Percentiles rank a stretch among this genome's conserved stretches.
phyloP scores from a whole-genome alignment of 2,329 filamentous ascomycete species.

The Colletotrichum musae region DNA sequence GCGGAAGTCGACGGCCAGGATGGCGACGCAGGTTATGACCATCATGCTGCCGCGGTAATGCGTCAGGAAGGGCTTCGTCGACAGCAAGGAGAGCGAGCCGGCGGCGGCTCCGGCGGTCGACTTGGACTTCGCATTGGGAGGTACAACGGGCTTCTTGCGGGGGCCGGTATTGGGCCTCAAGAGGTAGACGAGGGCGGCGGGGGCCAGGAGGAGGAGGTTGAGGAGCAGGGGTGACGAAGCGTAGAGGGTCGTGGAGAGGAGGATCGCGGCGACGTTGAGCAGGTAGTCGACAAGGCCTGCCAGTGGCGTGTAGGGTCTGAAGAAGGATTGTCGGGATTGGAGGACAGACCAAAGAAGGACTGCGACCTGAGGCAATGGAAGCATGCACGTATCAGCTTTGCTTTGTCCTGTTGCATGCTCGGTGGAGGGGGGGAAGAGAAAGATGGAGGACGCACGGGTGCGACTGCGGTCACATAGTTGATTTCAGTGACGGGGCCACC shows the following conservation, averaged over 20 bases:
- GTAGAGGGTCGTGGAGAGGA: constrained; percentile 91
- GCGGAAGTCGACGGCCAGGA: constrained; percentile 96
- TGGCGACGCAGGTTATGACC: constrained; percentile 88
- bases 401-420: constrained; percentile 36
- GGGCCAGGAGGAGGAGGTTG: constrained; percentile 79
- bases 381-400: constrained; percentile 43
- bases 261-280: constrained; percentile 85
- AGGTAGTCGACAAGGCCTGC: constrained; percentile 86
- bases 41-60: constrained; percentile 94
- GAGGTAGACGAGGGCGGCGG: constrained; percentile 75
- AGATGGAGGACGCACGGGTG: constrained; percentile 74
- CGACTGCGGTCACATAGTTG: constrained; percentile 86
- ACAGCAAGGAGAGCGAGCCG: constrained; percentile 67
- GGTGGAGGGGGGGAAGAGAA: constrained; percentile 4
- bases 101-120: constrained; percentile 41
- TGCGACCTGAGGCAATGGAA: constrained; percentile 71
- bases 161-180: constrained; percentile 58
- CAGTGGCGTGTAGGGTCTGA: constrained; percentile 79
- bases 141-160: constrained; percentile 64
- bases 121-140: constrained; percentile 58
- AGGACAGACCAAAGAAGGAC: constrained; percentile 90
- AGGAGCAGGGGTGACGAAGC: constrained; percentile 81
- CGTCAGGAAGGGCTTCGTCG: constrained; percentile 92
- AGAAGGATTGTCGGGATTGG: constrained; percentile 87
- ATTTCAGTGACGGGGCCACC: constrained; percentile 90